Base-by-base conservation (phyloP, 2,329 filamentous ascomycete genomes). In the Rhynchosporium secalis region DNA sequence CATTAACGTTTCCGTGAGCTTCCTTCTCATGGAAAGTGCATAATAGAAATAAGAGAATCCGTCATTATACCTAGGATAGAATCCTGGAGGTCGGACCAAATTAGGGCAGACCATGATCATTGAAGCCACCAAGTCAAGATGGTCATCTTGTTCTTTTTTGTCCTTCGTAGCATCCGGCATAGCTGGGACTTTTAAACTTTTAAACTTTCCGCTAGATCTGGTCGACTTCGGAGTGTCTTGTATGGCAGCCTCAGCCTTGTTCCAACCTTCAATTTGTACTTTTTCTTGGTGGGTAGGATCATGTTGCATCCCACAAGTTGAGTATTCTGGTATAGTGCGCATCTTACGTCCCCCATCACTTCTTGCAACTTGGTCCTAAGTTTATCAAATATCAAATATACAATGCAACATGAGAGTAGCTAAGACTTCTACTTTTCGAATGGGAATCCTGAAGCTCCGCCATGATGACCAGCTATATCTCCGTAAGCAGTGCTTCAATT, bases 51-150 rank as follows among this genome's bases (percentile, higher is more conserved):
- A 80, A 70, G 78, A 82, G 68, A 83, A 86, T 1, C 79, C 77
- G 72, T 86, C 82, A 60, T 82, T 77, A 70, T 87, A 86, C 3
- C 75, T 72, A 2, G 80, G 78, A 60, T 83, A 78, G 45, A 83
- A 81, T 0, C 85, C 85, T 10, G 79, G 75, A 6, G 88, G 75
- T 56, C 79, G 78, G 73, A 88, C 85, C 10, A 89, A 76, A 66
- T 88, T 87, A 2, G 86, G 86, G 61, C 85, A 88, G 0, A 83
- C 81, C 84, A 87, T 86, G 62, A 88, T 77, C 29, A 88, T 74
- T 4, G 85, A 81, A 0, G 85, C 84, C 1, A 87, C 78, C 3
- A 84, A 72, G 66, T 86, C 80, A 63, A 85, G 78, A 69, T 88
- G 87, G 51, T 81, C 77, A 41, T 81, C 79, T 10, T 76, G 68